Base-by-base conservation (phyloP, 1,284 basidiomycete genomes). In the Heterobasidion occidentale region DNA sequence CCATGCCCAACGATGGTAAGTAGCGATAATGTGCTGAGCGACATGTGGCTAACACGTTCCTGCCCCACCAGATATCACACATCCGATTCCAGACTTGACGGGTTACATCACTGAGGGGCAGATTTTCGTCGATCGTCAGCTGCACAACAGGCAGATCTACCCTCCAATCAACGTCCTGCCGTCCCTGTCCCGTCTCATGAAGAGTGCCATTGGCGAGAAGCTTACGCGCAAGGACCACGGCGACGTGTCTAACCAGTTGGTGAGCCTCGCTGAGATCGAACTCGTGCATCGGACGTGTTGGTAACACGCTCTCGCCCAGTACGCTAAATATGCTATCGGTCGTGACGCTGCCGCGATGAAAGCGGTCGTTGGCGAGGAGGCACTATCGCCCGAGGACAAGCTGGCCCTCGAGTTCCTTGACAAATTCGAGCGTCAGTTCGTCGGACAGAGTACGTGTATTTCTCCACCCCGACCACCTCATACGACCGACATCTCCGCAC, bases 81-180 rank as follows among this genome's bases (percentile, higher is more conserved):
- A 99, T 74, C 97, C 97, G 57, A 99, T 99, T 74, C 97, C 96
- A 65, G 97, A 99, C 85, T 80, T 99, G 76, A 99, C 94, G 64
- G 97, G 97, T 54, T 99, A 99, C 77, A 99, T 99, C 71, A 98
- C 96, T 48, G 90, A 98, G 78, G 97, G 97, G 54, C 97, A 99
- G 77, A 98, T 99, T 74, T 98, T 92, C 74, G 92, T 99, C 68
- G 97, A 99, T 79, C 89, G 96, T 64, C 90, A 92, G 69, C 75
- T 95, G 70, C 80, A 94, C 78, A 94, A 95, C 76, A 81, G 92
- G 67, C 96, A 98, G 74, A 96, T 99, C 72, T 99, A 98, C 77
- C 97, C 97, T 47, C 97, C 97, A 51, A 99, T 99, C 82, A 99
- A 99, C 77, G 97, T 99, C 60, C 81, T 99, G 49, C 97, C 97